A percentile compares a stretch with the other conserved stretches of the same genome.
Conservation (phyloP, 768 basidiomycete genomes). For the Sporobolomyces pararoseus region DNA sequence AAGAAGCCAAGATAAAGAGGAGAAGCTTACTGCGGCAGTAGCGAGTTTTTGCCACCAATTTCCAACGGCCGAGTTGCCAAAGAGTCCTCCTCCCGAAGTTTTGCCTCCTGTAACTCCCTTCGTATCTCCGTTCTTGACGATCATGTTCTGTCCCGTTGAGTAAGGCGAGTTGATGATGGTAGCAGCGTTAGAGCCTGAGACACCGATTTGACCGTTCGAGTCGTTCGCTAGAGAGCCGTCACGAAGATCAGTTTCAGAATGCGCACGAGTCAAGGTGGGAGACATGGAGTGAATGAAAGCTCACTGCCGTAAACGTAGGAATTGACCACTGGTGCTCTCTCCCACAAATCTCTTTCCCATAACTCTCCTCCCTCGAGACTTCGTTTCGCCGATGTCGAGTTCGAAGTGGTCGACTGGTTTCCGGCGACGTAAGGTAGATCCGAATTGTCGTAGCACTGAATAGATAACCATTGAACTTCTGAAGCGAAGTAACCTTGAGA, state of each 20-base stretch:
- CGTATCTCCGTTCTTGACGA: slow-evolving; percentile 38
- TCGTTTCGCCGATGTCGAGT: slow-evolving; percentile 1
- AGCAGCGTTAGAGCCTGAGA: slow-evolving; percentile 13
- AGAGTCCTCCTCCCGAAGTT: neutral
- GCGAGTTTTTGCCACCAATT: slow-evolving; percentile 32
- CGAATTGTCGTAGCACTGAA: slow-evolving; percentile 44
- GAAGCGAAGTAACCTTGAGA: slow-evolving; percentile 45
- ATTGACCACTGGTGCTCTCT: slow-evolving; percentile 21
- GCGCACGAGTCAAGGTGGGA: neutral
- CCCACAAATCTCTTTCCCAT: slow-evolving; percentile 16
- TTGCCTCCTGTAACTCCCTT: slow-evolving; percentile 18
- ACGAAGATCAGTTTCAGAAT: neutral
- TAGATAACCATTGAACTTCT: slow-evolving; percentile 45
- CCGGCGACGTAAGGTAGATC: slow-evolving; percentile 10
- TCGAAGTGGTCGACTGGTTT: slow-evolving; percentile 16
- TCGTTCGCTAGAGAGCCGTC: slow-evolving; percentile 29
- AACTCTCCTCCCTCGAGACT: neutral
- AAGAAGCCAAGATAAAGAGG: neutral
- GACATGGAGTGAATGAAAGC: neutral
- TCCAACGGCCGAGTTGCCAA: slow-evolving; percentile 28
- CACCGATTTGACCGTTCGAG: slow-evolving; percentile 32
- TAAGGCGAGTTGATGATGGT: slow-evolving; percentile 37
- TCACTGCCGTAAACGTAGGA: slow-evolving; percentile 37
- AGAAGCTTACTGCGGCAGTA: slow-evolving; percentile 21
- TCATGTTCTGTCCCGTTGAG: slow-evolving; percentile 39